These are phyloP conservation scores for Vigna nakashimae DNA, from an alignment of 306 rosid genomes.

Conservation along the genomic window DNA sequence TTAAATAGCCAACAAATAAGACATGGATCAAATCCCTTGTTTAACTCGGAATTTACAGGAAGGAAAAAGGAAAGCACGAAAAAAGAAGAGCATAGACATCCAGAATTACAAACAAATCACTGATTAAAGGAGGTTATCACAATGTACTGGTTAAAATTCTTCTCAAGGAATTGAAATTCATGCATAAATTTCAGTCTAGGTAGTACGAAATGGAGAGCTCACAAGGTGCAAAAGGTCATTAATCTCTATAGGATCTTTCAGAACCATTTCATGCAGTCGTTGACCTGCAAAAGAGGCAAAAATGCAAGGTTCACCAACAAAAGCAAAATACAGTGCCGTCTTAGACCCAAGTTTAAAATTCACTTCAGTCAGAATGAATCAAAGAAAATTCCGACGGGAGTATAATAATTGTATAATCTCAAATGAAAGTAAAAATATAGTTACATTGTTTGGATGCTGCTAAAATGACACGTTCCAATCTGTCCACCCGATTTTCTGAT, in stretches of 20 bases:
- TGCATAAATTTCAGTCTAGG: slow-evolving; percentile 9
- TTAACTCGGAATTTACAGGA: slow-evolving; percentile 18
- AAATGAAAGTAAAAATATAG: slow-evolving; percentile 27
- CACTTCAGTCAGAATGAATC: slow-evolving; percentile 14
- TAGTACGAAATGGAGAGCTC: slow-evolving; percentile 52
- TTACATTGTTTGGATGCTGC: slow-evolving; percentile 97
- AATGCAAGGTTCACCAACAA: slow-evolving; percentile 22
- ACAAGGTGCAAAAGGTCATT: slow-evolving; percentile 65
- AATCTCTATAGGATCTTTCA: slow-evolving; percentile 67
- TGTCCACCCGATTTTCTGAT: slow-evolving; percentile 76
- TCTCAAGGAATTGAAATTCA: slow-evolving; percentile 19
- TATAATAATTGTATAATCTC: slow-evolving; percentile 21
- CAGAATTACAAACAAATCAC: slow-evolving; percentile 30
- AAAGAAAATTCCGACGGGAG: slow-evolving; percentile 26
- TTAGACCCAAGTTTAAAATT: slow-evolving; percentile 1
- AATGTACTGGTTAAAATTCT: slow-evolving; percentile 20
- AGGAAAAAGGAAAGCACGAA: slow-evolving; percentile 6
- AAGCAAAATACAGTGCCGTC: slow-evolving; percentile 14
- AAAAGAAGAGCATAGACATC: slow-evolving; percentile 6
- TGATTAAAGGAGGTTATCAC: slow-evolving; percentile 28
- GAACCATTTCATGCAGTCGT: slow-evolving; percentile 82
- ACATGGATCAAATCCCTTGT: slow-evolving; percentile 27
- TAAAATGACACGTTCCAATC: slow-evolving; percentile 82
- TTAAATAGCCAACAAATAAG: slow-evolving; percentile 21
- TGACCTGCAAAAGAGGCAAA: slow-evolving; percentile 64